These are phyloP conservation scores for Acanthamoeba pearcei DNA, from an alignment of 208 protist species.

Conservation along the genomic window DNA sequence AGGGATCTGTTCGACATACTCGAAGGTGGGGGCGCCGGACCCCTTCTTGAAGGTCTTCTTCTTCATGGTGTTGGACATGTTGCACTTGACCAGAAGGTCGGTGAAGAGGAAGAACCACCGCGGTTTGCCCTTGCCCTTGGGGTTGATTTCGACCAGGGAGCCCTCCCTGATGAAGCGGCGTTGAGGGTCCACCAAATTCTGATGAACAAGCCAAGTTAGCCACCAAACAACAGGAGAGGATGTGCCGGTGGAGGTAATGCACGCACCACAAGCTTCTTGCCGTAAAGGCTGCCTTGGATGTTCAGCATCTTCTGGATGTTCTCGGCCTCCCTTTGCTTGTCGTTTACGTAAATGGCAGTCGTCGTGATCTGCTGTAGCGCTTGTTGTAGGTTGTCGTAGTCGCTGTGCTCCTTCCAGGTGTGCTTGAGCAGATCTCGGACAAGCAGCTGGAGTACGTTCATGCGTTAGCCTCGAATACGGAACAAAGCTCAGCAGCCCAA, in stretches of 20 bases:
- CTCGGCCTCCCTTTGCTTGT: conserved; percentile 56
- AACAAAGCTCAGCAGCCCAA: not conserved
- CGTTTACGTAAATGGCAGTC: conserved; percentile 45
- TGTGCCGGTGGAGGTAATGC: not conserved
- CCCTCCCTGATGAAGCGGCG: conserved; percentile 45
- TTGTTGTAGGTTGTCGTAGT: conserved; percentile 30
- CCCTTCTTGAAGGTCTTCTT: conserved; percentile 59
- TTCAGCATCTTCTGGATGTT: conserved; percentile 65
- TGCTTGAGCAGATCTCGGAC: conserved; percentile 39
- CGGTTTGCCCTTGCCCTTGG: conserved; percentile 55
- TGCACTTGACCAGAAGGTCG: conserved; percentile 48
- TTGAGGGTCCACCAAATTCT: conserved; percentile 61
- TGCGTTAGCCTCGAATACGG: not conserved
- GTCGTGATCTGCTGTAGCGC: conserved; percentile 40
- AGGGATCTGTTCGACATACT: conserved; percentile 11
- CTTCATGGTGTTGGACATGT: conserved; percentile 62
- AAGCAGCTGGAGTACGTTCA: not conserved
- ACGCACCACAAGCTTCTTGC: conserved; percentile 57
- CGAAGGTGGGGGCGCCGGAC: not conserved
- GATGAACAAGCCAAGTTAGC: not conserved
- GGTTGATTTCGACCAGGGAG: conserved; percentile 36
- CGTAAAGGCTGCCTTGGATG: conserved; percentile 31
- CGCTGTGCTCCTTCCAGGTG: conserved; percentile 56
- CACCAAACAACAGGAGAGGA: not conserved
- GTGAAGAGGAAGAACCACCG: conserved; percentile 68